Base-by-base conservation (phyloP, 2,329 filamentous ascomycete species). In the Mycocentrospora acerina region DNA sequence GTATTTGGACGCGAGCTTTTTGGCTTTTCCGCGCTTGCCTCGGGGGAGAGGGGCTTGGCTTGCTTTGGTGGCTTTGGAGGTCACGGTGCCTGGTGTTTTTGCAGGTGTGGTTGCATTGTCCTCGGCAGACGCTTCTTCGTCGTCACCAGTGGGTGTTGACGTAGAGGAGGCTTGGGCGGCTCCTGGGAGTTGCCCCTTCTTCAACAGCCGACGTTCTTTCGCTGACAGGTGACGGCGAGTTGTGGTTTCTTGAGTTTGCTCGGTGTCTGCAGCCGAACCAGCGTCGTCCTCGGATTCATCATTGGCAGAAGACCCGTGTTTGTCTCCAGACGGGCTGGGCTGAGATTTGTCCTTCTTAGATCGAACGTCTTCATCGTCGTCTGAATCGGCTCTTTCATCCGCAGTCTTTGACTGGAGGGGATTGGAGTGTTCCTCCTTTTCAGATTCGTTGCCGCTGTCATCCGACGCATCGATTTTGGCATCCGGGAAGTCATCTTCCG, bases 1-100 rank as follows among this genome's bases (percentile, higher is more conserved):
- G 70, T 98, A 98, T 65, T 95, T 96, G 42, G 81, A 74, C 3
- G 88, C 88, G 2, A 88, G 83, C 66, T 93, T 95, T 73, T 94
- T 95, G 29, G 84, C 83, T 64, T 95, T 95, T 43, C 78, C 79
- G 41, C 81, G 82, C 65, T 94, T 89, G 19, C 90, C 89, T 40
- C 90, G 83, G 11, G 76, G 68, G 1, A 67, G 52, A 1, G 66
- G 60, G 1, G 43, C 48, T 53, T 59, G 53, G 40, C 46, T 54
- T 16, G 51, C 47, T 32, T 62, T 65, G 3, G 58, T 57, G 15
- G 48, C 46, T 43, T 60, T 50, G 2, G 60, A 55, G 13, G 53
- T 54, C 2, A 59, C 60, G 51, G 47, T 66, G 13, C 40, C 59
- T 4, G 58, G 49, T 10, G 46, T 42, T 31, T 53, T 59, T 1